Evolutionary conservation across 371 early-diverging fungal species (phyloP).

Genomic region (Vavraia culicis): DNA sequence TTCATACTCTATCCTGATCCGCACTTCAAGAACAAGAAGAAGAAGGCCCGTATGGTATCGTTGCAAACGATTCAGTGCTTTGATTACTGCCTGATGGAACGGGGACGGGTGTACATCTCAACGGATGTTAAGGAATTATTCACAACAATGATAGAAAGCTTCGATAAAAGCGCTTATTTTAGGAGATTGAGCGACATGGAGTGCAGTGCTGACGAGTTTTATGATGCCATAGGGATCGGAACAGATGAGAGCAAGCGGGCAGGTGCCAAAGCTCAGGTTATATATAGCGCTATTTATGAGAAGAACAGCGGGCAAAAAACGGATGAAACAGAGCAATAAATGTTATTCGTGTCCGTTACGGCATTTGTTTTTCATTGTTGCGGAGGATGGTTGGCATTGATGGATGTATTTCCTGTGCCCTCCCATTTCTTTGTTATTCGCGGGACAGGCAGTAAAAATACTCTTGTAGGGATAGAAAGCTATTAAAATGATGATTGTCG

Average conservation of each 20-base stretch:
- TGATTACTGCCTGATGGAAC: constrained; percentile 30
- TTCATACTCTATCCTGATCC: constrained; percentile 94
- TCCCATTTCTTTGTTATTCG: too few species aligned
- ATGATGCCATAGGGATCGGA: constrained; percentile 1
- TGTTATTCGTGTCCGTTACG: too few species aligned
- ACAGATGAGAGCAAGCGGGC: constrained; percentile 29
- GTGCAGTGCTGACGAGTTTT: constrained; percentile 6
- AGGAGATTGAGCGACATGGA: constrained; percentile 10
- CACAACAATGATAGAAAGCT: constrained; percentile 23
- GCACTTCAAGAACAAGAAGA: constrained; percentile 95
- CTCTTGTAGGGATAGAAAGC: too few species aligned
- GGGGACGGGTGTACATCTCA: constrained; percentile 40
- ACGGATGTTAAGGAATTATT: constrained; percentile 42
- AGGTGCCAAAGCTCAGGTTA: too few species aligned
- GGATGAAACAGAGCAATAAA: too few species aligned
- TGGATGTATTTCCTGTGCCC: too few species aligned
- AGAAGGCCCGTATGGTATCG: constrained; percentile 87
- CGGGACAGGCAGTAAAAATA: too few species aligned
- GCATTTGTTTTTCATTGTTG: too few species aligned
- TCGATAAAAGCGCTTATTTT: constrained; percentile 20
- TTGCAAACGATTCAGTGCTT: constrained; percentile 32
- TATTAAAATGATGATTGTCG: too few species aligned
- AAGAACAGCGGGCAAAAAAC: too few species aligned
- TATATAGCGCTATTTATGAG: too few species aligned
- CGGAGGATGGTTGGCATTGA: too few species aligned